Percentiles rank a stretch among this genome's conserved stretches.
These are phyloP conservation scores for Colletotrichum tabaci DNA, from an alignment of 2,329 filamentous ascomycete species.

Conservation along the genomic window DNA sequence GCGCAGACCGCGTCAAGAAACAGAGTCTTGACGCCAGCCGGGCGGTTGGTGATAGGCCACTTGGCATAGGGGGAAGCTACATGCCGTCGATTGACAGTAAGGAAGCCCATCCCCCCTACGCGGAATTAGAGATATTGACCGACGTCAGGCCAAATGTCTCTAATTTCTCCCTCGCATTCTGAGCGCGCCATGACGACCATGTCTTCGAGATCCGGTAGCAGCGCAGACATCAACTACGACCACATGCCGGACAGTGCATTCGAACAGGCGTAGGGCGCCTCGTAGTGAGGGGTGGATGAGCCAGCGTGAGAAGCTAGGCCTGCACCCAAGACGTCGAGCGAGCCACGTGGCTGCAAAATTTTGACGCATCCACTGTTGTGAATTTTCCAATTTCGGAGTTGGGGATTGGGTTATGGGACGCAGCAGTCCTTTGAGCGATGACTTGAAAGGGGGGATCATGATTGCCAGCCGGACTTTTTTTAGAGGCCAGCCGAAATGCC, in stretches of 20 bases:
- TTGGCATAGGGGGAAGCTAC: conserved; percentile 19
- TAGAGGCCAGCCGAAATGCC: conserved; percentile 11
- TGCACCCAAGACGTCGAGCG: not conserved
- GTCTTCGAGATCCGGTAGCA: conserved; percentile 44
- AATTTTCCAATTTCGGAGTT: conserved; percentile 22
- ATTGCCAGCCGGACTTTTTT: conserved; percentile 5
- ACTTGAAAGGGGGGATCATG: conserved; percentile 23
- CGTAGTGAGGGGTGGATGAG: not conserved
- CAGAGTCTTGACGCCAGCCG: conserved; percentile 31
- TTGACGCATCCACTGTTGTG: conserved; percentile 12
- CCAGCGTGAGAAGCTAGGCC: not conserved
- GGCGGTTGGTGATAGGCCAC: conserved; percentile 19
- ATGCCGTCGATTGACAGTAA: conserved; percentile 40
- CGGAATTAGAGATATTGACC: conserved; percentile 1
- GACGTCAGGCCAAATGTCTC: conserved; percentile 29
- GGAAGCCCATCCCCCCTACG: conserved; percentile 11
- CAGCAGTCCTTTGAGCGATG: conserved; percentile 20
- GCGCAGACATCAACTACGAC: conserved; percentile 52
- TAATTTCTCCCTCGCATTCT: conserved; percentile 38
- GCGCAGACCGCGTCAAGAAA: conserved; percentile 47
- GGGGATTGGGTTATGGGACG: not conserved
- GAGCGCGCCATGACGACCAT: conserved; percentile 29
- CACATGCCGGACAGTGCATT: conserved; percentile 56
- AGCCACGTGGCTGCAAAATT: not conserved
- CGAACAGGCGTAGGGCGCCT: conserved; percentile 35